Conservation (phyloP, 1,139 yeast species). For the Diutina neorugosa region DNA sequence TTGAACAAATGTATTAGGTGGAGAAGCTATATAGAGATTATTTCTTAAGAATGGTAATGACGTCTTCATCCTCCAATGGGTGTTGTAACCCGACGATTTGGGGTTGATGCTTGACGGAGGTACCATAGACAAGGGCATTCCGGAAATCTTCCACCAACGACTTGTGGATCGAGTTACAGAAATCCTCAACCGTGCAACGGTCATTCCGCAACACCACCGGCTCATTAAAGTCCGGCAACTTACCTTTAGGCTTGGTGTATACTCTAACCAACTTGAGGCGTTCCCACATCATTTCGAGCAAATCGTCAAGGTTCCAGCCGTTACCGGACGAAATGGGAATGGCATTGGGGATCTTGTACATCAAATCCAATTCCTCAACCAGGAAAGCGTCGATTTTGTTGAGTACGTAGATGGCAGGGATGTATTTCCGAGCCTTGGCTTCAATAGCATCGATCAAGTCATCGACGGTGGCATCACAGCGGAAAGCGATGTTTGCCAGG, state of each 20-base stretch:
- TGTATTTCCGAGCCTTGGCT: constrained; percentile 78
- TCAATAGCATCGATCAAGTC: constrained; percentile 92
- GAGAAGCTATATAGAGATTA: constrained; percentile 8
- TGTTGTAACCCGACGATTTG: constrained; percentile 87
- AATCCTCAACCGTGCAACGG: constrained; percentile 82
- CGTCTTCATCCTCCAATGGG: constrained; percentile 85
- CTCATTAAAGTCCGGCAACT: constrained; percentile 82
- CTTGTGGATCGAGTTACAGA: constrained; percentile 94
- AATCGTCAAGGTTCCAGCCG: constrained; percentile 95
- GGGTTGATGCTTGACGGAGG: constrained; percentile 96
- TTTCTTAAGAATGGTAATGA: constrained; percentile 85
- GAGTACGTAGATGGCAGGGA: constrained; percentile 88
- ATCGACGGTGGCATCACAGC: constrained; percentile 97
- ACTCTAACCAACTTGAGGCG: constrained; percentile 82
- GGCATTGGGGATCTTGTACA: constrained; percentile 89
- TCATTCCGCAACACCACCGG: constrained; percentile 85
- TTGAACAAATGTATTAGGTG: not conserved
- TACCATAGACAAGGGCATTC: constrained; percentile 83
- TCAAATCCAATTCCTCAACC: constrained; percentile 78
- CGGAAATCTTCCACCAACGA: constrained; percentile 86
- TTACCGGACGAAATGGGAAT: constrained; percentile 92
- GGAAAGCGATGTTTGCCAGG: constrained; percentile 92
- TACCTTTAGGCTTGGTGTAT: constrained; percentile 94
- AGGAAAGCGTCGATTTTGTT: constrained; percentile 94
- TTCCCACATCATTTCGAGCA: constrained; percentile 91